These are phyloP conservation scores for Apiotrichum akiyoshidainum DNA, from an alignment of 1,284 basidiomycete genomes.

Conservation along the genomic window DNA sequence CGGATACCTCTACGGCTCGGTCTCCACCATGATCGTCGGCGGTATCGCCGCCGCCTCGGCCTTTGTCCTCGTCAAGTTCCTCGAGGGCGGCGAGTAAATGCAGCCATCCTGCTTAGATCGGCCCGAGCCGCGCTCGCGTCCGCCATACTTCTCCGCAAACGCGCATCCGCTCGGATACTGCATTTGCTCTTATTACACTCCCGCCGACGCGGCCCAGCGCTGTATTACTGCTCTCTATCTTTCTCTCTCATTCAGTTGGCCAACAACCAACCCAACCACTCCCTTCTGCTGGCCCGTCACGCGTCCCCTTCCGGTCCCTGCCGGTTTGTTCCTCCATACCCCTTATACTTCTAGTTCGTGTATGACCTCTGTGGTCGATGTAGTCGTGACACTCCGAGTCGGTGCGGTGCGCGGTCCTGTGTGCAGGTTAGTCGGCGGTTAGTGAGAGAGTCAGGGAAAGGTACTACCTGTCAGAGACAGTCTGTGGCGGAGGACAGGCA, in stretches of 20 bases:
- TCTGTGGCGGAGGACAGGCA: no score
- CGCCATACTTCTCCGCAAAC: no score
- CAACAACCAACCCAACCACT: neutral
- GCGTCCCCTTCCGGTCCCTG: no score
- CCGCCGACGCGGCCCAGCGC: neutral
- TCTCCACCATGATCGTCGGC: constrained; percentile 84
- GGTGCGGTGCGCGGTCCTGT: no score
- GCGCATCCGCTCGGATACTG: no score
- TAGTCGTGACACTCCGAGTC: no score
- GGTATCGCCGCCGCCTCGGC: constrained; percentile 81
- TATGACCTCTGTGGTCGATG: no score
- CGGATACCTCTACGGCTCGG: constrained; percentile 76
- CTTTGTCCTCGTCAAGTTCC: constrained; percentile 73
- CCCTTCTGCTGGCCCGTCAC: no score
- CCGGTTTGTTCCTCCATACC: no score
- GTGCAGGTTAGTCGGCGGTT: no score
- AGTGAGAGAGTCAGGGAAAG: no score
- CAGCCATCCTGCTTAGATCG: neutral
- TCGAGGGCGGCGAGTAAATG: constrained; percentile 56
- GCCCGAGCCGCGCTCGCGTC: neutral
- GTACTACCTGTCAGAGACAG: no score
- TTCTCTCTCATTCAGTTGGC: neutral
- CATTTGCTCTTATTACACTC: neutral
- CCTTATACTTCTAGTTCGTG: neutral
- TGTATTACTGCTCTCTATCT: neutral